Conservation (phyloP, 2,329 filamentous ascomycete genomes). For the Corynespora cassiicola region DNA sequence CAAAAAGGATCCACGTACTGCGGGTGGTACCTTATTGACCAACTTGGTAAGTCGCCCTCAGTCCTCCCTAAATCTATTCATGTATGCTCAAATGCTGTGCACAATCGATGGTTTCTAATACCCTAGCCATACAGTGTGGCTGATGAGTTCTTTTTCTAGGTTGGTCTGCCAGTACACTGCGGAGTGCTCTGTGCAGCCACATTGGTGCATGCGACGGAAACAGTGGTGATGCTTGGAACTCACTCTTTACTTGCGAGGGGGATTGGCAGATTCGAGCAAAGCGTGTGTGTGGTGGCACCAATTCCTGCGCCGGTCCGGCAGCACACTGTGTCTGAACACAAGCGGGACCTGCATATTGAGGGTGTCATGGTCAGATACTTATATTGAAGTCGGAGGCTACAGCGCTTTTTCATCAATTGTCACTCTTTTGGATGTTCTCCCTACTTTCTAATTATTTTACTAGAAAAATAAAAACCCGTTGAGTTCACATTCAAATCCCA, state of each 20-base stretch:
- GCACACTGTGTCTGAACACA: conserved; percentile 1
- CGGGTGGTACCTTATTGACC: conserved; percentile 4
- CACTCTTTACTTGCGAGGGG: conserved; percentile 1
- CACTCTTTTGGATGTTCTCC: no score
- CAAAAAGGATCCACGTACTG: conserved; percentile 1
- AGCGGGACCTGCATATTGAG: no score
- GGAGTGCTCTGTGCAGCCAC: not conserved
- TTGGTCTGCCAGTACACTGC: not conserved
- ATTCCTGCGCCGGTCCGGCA: not conserved
- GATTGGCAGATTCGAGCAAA: not conserved
- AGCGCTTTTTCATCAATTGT: no score
- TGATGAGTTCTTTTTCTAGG: no score
- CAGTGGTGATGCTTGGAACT: conserved; percentile 4
- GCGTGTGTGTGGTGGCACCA: conserved; percentile 1
- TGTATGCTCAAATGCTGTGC: not conserved
- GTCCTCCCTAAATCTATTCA: not conserved
- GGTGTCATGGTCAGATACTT: no score
- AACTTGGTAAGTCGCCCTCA: not conserved
- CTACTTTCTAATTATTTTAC: no score
- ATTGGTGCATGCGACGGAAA: conserved; percentile 3
- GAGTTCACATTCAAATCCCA: no score
- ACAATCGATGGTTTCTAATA: not conserved
- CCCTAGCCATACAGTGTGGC: no score
- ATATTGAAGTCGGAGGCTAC: no score
- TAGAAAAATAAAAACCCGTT: no score